Conservation (phyloP, 805 yeast species). For the Cyberlindnera amylophila region DNA sequence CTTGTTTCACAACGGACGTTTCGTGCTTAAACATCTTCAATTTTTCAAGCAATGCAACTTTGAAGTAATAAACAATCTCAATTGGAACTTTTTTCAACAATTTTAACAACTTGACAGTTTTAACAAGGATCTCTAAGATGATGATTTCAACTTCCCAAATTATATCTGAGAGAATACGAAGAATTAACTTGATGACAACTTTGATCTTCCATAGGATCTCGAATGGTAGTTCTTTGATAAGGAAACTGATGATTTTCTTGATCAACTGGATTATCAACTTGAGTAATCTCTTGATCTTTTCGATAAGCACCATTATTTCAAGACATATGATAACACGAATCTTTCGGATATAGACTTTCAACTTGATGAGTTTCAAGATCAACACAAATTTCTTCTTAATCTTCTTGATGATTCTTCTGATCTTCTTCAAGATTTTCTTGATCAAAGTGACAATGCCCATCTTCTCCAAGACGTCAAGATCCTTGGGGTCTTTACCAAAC, state of each 20-base stretch:
- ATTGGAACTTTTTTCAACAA: slow-evolving; percentile 13
- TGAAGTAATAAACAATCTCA: slow-evolving; percentile 19
- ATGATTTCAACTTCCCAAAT: slow-evolving; percentile 22
- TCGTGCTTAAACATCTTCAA: slow-evolving; percentile 10
- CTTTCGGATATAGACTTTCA: slow-evolving; percentile 18
- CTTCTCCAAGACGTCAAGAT: slow-evolving; percentile 14
- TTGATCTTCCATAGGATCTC: slow-evolving; percentile 21
- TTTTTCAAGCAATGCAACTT: slow-evolving; percentile 14
- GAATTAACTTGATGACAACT: slow-evolving; percentile 15
- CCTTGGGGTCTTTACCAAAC: slow-evolving; percentile 7
- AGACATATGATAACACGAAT: slow-evolving; percentile 15
- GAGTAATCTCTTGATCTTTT: slow-evolving; percentile 20
- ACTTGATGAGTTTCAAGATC: slow-evolving; percentile 20
- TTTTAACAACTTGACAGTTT: slow-evolving; percentile 14
- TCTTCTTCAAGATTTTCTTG: slow-evolving; percentile 17
- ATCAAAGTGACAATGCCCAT: slow-evolving; percentile 11
- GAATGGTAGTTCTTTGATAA: slow-evolving; percentile 19
- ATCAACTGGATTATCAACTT: slow-evolving; percentile 15
- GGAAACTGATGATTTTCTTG: slow-evolving; percentile 14
- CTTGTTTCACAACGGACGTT: not conserved
- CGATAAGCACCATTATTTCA: slow-evolving; percentile 20
- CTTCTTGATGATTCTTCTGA: slow-evolving; percentile 10
- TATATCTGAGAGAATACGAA: slow-evolving; percentile 16
- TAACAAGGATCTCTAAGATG: slow-evolving; percentile 15
- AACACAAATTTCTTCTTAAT: slow-evolving; percentile 14